A percentile compares a stretch with the other conserved stretches of the same genome.
These are phyloP conservation scores for Pyrenula aspistea DNA, from an alignment of 495 filamentous ascomycete species.

Conservation along the genomic window DNA sequence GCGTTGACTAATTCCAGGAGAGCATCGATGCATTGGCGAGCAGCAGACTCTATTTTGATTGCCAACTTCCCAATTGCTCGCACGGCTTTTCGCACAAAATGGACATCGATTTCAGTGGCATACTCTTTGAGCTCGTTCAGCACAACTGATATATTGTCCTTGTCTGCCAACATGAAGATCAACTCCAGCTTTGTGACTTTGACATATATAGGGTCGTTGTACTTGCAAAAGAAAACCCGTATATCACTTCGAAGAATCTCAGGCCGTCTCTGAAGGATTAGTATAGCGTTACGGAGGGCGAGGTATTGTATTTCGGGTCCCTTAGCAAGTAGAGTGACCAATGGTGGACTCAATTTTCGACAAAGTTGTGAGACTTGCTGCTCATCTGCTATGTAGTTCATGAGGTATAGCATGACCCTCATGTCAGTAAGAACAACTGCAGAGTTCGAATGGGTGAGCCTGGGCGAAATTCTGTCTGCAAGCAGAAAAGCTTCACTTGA, in stretches of 20 bases:
- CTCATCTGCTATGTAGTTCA: constrained; percentile 96
- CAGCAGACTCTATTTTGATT: constrained; percentile 96
- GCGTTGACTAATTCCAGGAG: constrained; percentile 88
- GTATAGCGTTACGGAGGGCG: constrained; percentile 81
- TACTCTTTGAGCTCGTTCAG: constrained; percentile 93
- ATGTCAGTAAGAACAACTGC: constrained; percentile 93
- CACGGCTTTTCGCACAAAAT: constrained; percentile 96
- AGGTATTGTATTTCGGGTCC: constrained; percentile 97
- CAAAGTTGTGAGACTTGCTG: constrained; percentile 83
- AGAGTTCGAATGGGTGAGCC: constrained; percentile 91
- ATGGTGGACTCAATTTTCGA: constrained; percentile 85
- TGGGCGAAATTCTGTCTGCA: constrained; percentile 85
- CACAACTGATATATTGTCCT: constrained; percentile 93
- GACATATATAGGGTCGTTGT: constrained; percentile 99
- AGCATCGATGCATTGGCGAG: constrained; percentile 80
- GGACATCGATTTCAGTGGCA: constrained; percentile 95
- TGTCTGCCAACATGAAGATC: constrained; percentile 96
- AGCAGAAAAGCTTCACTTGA: constrained; percentile 74
- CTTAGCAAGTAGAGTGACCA: constrained; percentile 92
- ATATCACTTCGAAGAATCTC: constrained; percentile 96
- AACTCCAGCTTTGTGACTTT: constrained; percentile 98
- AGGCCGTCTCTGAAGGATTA: constrained; percentile 86
- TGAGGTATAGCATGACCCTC: constrained; percentile 89
- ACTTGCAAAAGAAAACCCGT: constrained; percentile 98
- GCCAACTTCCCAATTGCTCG: constrained; percentile 96